Percentiles rank a stretch among this genome's conserved stretches.
These are phyloP conservation scores for Aureobasidium sp. DNA, from an alignment of 2,329 filamentous ascomycete genomes.

Conservation along the genomic window DNA sequence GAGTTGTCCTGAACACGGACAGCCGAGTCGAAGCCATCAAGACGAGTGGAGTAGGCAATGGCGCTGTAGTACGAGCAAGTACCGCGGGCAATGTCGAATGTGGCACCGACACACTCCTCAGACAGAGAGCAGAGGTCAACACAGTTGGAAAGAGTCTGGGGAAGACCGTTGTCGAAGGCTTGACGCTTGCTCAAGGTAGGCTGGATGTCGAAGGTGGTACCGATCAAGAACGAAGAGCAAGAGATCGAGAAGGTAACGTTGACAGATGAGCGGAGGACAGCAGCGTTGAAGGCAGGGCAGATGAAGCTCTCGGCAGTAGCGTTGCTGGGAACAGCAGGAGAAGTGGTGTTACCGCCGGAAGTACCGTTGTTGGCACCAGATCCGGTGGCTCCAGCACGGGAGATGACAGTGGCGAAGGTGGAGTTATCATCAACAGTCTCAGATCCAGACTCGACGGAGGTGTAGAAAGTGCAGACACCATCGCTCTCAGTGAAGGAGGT, in stretches of 20 bases:
- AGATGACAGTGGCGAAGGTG: not conserved
- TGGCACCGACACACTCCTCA: not conserved
- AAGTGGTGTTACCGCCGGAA: not conserved
- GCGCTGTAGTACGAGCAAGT: not conserved
- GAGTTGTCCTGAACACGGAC: not conserved
- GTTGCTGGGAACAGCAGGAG: not conserved
- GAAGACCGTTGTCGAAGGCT: not conserved
- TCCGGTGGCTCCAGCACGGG: not conserved
- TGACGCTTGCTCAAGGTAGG: not conserved
- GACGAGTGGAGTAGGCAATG: not conserved
- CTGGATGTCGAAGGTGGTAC: not conserved
- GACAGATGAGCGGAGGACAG: not conserved
- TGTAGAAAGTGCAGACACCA: constrained; percentile 4
- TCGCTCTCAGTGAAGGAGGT: not conserved
- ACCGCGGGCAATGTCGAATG: not conserved
- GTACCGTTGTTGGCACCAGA: not conserved
- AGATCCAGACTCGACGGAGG: too few species aligned
- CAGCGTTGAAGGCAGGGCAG: not conserved
- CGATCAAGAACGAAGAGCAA: not conserved
- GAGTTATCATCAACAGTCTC: too few species aligned
- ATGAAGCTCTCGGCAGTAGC: not conserved
- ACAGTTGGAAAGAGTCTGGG: constrained; percentile 3
- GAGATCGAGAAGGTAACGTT: not conserved
- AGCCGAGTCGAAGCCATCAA: constrained; percentile 1
- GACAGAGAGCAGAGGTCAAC: not conserved